Conservation (phyloP, 1,139 yeast species). For the Kurtzmaniella quercitrusa region DNA sequence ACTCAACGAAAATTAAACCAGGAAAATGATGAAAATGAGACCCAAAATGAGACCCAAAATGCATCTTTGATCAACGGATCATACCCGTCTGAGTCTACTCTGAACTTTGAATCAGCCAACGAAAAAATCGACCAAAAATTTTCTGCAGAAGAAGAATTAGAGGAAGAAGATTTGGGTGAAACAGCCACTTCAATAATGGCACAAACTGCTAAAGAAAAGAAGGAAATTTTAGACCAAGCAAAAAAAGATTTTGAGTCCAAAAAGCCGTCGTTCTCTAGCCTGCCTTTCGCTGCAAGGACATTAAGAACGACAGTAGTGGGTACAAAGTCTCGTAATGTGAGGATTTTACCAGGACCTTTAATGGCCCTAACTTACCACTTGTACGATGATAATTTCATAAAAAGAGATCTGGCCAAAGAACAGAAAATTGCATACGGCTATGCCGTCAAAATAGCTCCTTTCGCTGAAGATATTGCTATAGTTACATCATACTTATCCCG, state of each 20-base stretch:
- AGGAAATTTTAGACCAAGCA: neutral
- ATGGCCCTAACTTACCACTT: constrained; percentile 33
- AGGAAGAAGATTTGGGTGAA: neutral
- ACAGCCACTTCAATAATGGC: neutral
- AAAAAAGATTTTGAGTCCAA: neutral
- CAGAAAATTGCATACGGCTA: constrained; percentile 32
- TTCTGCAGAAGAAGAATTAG: neutral
- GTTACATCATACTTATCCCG: constrained; percentile 42
- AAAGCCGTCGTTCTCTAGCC: neutral
- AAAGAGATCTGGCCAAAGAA: constrained; percentile 14
- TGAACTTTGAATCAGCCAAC: neutral
- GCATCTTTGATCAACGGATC: too few relatives aligned
- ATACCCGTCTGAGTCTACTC: too few relatives aligned
- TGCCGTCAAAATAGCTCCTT: constrained; percentile 27
- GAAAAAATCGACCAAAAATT: neutral
- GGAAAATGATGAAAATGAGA: constrained; percentile 12
- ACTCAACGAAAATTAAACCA: constrained; percentile 19
- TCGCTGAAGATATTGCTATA: constrained; percentile 43
- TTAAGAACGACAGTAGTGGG: constrained; percentile 33
- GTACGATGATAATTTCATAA: constrained; percentile 36
- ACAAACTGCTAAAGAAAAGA: constrained; percentile 6
- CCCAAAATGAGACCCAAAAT: constrained; percentile 18
- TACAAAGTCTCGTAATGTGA: constrained; percentile 25
- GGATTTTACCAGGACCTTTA: constrained; percentile 41
- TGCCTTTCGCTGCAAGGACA: constrained; percentile 8